Conservation (phyloP, 2,329 filamentous ascomycete species). For the Penicillium sp. region DNA sequence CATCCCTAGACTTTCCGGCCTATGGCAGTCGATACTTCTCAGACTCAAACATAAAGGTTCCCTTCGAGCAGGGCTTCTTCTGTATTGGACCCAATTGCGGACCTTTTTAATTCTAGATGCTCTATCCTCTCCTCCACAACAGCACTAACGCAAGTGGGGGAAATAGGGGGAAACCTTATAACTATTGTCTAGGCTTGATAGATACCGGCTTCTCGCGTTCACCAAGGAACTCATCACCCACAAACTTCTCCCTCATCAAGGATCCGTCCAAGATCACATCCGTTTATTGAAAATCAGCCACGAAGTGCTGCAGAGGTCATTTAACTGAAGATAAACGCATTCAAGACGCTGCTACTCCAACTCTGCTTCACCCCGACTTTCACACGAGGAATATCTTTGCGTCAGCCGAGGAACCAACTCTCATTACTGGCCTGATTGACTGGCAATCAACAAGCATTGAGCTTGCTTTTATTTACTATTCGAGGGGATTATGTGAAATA, state of each 20-base stretch:
- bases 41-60: conserved; percentile 20
- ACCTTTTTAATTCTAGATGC: conserved; percentile 19
- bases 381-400: conserved; percentile 33
- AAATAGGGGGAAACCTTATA: conserved; percentile 20
- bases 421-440: too few relatives aligned
- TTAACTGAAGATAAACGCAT: conserved; percentile 5
- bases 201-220: conserved; percentile 25
- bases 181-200: conserved; percentile 23
- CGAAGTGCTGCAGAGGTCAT: conserved; percentile 3
- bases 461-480: too few relatives aligned
- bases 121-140: not conserved
- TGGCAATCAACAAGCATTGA: too few relatives aligned
- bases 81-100: conserved; percentile 34
- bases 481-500: too few relatives aligned
- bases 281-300: conserved; percentile 3
- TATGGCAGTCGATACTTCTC: conserved; percentile 43
- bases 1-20: conserved; percentile 37
- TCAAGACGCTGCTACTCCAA: conserved; percentile 7
- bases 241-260: conserved; percentile 18
- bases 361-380: conserved; percentile 29
- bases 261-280: conserved; percentile 4
- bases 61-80: conserved; percentile 34
- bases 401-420: conserved; percentile 25
- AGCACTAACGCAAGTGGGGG: not conserved
- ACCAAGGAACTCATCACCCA: conserved; percentile 12